Percentiles rank a stretch among this genome's conserved stretches.
These are phyloP conservation scores for Coffea humblotiana DNA, from an alignment of 305 asterid species.

Conservation along the genomic window DNA sequence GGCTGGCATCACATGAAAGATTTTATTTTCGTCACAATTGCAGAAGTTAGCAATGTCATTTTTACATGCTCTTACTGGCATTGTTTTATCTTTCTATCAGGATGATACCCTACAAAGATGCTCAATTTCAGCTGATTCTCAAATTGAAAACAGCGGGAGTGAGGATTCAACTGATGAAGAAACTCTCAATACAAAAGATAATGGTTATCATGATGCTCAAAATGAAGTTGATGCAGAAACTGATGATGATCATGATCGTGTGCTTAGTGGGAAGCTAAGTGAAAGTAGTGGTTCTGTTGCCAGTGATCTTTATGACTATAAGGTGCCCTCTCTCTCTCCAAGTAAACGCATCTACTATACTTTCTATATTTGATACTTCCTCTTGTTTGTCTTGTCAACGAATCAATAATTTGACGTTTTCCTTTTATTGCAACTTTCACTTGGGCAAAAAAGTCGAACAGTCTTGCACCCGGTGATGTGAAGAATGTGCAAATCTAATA, in stretches of 20 bases:
- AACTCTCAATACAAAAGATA: constrained; percentile 51
- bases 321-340: constrained; percentile 50
- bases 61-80: too few species aligned
- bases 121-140: constrained; percentile 92
- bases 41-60: not conserved
- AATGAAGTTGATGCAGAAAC: constrained; percentile 79
- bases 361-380: not conserved
- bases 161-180: constrained; percentile 86
- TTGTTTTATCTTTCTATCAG: constrained; percentile 42
- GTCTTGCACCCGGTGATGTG: not conserved
- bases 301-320: constrained; percentile 90
- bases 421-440: constrained; percentile 5
- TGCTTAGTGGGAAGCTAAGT: constrained; percentile 90
- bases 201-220: constrained; percentile 96
- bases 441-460: not conserved
- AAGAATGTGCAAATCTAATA: not conserved
- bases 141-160: constrained; percentile 74
- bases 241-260: constrained; percentile 78
- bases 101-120: constrained; percentile 73
- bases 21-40: not conserved
- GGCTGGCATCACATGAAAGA: not conserved
- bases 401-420: not conserved
- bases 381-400: not conserved
- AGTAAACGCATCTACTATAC: not conserved
- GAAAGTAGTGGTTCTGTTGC: constrained; percentile 95